Percentiles rank a stretch among this genome's conserved stretches.
Conservation (phyloP, 441 rosid species). For the Pelargonium fulgidum region DNA sequence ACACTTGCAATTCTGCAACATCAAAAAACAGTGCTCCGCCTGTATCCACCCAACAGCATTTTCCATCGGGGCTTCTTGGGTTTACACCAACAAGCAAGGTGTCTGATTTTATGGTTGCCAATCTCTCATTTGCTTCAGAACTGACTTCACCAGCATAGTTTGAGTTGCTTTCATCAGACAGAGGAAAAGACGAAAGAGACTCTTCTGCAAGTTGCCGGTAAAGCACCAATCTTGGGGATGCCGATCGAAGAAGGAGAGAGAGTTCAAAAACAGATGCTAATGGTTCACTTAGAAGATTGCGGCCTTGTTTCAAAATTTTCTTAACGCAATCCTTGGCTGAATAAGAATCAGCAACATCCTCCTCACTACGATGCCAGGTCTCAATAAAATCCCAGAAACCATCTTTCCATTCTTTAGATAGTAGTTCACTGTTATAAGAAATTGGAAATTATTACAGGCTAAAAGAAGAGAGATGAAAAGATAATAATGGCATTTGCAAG, state of each 20-base stretch:
- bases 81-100: conserved; percentile 49
- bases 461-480: not conserved
- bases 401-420: conserved; percentile 74
- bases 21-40: conserved; percentile 77
- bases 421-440: conserved; percentile 56
- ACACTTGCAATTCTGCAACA: conserved; percentile 49
- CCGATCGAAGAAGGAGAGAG: conserved; percentile 82
- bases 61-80: conserved; percentile 51
- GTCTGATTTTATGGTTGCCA: conserved; percentile 33
- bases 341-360: conserved; percentile 40
- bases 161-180: conserved; percentile 45
- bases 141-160: conserved; percentile 26
- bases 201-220: conserved; percentile 90
- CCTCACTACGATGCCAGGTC: conserved; percentile 54
- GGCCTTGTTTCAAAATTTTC: conserved; percentile 52
- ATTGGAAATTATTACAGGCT: not conserved
- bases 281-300: conserved; percentile 46
- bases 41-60: conserved; percentile 95
- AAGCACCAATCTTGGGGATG: conserved; percentile 88
- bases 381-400: conserved; percentile 87
- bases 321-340: conserved; percentile 77
- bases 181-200: conserved; percentile 90
- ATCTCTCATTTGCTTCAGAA: conserved; percentile 24
- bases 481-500: conserved; percentile 1
- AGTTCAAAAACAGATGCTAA: conserved; percentile 73